A percentile compares a stretch with the other conserved stretches of the same genome.
Evolutionary conservation across 305 asterid genomes (phyloP).

Genomic region (Plantago lanceolata): DNA sequence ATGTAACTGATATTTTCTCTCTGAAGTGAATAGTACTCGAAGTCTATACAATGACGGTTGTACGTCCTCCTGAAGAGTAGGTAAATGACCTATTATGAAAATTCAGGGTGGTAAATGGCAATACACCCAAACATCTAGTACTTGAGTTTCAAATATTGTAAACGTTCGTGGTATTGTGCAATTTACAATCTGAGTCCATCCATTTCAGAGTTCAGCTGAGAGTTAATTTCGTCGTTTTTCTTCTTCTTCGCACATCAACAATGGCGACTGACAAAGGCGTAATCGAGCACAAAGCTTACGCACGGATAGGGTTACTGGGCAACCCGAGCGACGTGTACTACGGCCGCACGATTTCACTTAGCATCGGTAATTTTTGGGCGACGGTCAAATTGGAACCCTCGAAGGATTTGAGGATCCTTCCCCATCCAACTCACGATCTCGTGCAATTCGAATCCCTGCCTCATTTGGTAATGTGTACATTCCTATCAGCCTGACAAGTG

Average conservation of each 20-base stretch:
- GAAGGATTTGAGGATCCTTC: conserved; percentile 47
- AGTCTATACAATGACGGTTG: no score
- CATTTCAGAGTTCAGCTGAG: no score
- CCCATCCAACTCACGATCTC: conserved; percentile 73
- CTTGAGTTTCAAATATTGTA: no score
- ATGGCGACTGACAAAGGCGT: neutral
- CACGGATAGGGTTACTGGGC: conserved; percentile 74
- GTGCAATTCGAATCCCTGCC: conserved; percentile 64
- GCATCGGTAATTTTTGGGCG: conserved; percentile 79
- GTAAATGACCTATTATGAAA: no score
- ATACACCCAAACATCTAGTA: no score
- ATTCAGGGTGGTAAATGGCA: no score
- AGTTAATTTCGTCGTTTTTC: no score
- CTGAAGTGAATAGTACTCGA: no score
- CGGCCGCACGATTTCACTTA: conserved; percentile 73
- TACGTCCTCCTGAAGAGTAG: no score
- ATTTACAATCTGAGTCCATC: no score
- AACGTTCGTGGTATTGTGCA: no score
- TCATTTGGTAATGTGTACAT: conserved; percentile 38
- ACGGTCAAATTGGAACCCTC: conserved; percentile 69
- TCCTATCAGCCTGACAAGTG: neutral
- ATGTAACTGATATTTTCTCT: no score
- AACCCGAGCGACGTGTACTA: conserved; percentile 88
- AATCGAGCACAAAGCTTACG: conserved; percentile 72
- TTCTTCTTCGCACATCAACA: neutral